Base-by-base conservation (phyloP, 2,329 filamentous ascomycete genomes). In the Calonectria crousiana region DNA sequence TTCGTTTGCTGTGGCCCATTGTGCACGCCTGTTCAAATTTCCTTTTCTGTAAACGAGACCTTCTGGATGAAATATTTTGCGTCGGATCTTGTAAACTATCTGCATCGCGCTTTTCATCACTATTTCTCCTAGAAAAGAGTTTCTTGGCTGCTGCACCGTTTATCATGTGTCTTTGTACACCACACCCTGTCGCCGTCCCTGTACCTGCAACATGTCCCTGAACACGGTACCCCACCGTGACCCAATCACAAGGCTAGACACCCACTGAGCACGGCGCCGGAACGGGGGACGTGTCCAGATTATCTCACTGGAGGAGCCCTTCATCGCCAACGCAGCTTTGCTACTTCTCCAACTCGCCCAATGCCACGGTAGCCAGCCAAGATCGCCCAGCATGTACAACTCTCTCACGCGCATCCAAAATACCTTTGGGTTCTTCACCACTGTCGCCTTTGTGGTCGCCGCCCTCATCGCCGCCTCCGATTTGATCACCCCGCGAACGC, bases 391-490 rank as follows among this genome's bases (percentile, higher is more conserved):
- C 75, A 98, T 99, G 97, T 93, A 98, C 86, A 97, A 95, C 83
- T 91, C 94, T 60, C 86, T 98, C 64, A 95, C 94, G 76, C 95
- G 97, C 79, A 85, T 93, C 78, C 97, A 99, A 86, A 96, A 95
- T 87, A 93, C 95, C 84, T 99, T 99, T 84, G 95, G 97, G 85
- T 98, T 98, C 92, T 98, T 98, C 89, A 98, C 97, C 23, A 97
- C 95, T 32, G 95, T 98, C 77, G 93, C 94, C 72, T 97, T 98
- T 83, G 91, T 91, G 72, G 90, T 98, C 69, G 96, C 92, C 67
- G 91, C 90, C 69, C 87, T 97, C 73, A 95, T 98, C 80, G 96
- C 96, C 62, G 88, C 94, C 66, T 96, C 95, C 49, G 95, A 96
- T 81, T 85, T 98, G 80, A 86, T 93, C 80, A 88, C 88, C 73